Evolutionary conservation across 257 asterid genomes (phyloP).

Genomic region (Nicotiana paniculata): DNA sequence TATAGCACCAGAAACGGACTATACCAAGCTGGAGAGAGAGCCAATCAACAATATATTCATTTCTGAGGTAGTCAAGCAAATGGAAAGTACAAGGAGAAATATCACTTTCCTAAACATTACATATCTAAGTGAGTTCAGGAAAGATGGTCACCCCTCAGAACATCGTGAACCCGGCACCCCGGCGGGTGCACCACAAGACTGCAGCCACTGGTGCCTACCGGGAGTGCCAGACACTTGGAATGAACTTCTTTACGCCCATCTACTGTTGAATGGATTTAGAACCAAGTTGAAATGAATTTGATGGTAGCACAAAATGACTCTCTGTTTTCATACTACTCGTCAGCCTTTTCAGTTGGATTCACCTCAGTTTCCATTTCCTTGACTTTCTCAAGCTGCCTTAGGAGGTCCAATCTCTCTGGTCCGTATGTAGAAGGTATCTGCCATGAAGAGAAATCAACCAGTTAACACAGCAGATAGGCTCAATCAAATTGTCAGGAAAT

Average conservation of each 20-base stretch:
- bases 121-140: slow-evolving; percentile 52
- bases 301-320: neutral
- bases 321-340: slow-evolving; percentile 25
- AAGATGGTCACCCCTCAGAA: slow-evolving; percentile 73
- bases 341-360: slow-evolving; percentile 36
- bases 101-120: slow-evolving; percentile 49
- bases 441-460: slow-evolving; percentile 14
- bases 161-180: slow-evolving; percentile 66
- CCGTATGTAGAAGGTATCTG: slow-evolving; percentile 99
- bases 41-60: slow-evolving; percentile 42
- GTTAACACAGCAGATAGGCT: slow-evolving; percentile 13
- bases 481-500: neutral
- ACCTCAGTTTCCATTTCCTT: slow-evolving; percentile 78
- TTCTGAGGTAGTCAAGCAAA: slow-evolving; percentile 29
- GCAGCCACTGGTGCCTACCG: slow-evolving; percentile 94
- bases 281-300: slow-evolving; percentile 8
- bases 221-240: slow-evolving; percentile 90
- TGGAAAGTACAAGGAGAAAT: slow-evolving; percentile 17
- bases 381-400: slow-evolving; percentile 95
- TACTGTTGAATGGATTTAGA: slow-evolving; percentile 38
- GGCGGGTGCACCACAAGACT: slow-evolving; percentile 58
- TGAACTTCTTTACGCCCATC: slow-evolving; percentile 49
- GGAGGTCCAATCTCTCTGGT: slow-evolving; percentile 73
- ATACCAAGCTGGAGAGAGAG: slow-evolving; percentile 28
- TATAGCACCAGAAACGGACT: slow-evolving; percentile 41